Percentiles rank a stretch among this genome's conserved stretches.
phyloP scores from a whole-genome alignment of 371 early-diverging fungal genomes.

The Antonospora locustae region DNA sequence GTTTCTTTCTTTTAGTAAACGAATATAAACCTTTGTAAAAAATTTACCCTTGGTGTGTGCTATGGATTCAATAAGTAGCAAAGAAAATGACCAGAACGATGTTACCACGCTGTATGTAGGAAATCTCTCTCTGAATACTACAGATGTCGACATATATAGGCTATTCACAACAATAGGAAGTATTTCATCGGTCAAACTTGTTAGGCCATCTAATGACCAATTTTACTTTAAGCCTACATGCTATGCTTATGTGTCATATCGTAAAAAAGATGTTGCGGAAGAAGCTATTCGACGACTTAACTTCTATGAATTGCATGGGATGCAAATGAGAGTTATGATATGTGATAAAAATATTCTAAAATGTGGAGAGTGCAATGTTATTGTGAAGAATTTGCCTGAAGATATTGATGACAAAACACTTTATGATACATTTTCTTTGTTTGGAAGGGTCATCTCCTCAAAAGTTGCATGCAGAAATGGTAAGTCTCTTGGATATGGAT shows the following conservation, averaged over 20 bases:
- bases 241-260: conserved; percentile 52
- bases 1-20: too few relatives aligned
- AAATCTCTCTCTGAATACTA: conserved; percentile 40
- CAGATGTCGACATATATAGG: conserved; percentile 44
- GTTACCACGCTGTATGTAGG: conserved; percentile 44
- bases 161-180: conserved; percentile 42
- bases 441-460: conserved; percentile 88
- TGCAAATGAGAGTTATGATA: conserved; percentile 43
- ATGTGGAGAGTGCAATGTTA: conserved; percentile 68
- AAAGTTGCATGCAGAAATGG: conserved; percentile 67
- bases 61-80: too few relatives aligned
- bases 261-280: conserved; percentile 33
- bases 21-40: too few relatives aligned
- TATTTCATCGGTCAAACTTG: conserved; percentile 32
- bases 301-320: conserved; percentile 41
- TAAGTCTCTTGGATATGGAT: conserved; percentile 53
- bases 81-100: conserved; percentile 1
- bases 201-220: conserved; percentile 11
- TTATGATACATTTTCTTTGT: conserved; percentile 92
- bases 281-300: conserved; percentile 46
- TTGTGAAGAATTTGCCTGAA: conserved; percentile 84
- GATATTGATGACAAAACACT: conserved; percentile 61
- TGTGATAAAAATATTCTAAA: conserved; percentile 14
- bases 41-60: too few relatives aligned
- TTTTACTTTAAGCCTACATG: conserved; percentile 11